Evolutionary conservation across 768 basidiomycete genomes (phyloP).

Genomic region (Tulasnella sp.): DNA sequence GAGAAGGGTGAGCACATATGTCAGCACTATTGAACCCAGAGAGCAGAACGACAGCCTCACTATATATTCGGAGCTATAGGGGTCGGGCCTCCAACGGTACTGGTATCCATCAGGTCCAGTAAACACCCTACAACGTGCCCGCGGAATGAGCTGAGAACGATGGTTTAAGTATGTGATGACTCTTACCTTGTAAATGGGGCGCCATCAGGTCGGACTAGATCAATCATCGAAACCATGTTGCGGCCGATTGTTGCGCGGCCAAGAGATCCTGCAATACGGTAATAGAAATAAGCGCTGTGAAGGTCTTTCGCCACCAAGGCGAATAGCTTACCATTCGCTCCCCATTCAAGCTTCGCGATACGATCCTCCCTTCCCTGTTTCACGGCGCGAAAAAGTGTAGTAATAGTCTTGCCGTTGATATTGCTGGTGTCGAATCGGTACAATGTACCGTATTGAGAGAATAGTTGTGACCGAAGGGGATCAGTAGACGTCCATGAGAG

Average conservation of each 20-base stretch:
- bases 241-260: constrained; percentile 76
- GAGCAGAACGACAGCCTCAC: constrained; percentile 23
- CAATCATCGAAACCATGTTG: constrained; percentile 71
- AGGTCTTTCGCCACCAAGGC: neutral
- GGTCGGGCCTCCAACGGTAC: constrained; percentile 62
- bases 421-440: constrained; percentile 19
- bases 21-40: constrained; percentile 31
- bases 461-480: constrained; percentile 70
- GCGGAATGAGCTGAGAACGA: neutral
- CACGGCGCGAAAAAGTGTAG: constrained; percentile 60
- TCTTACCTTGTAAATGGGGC: constrained; percentile 17
- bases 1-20: constrained; percentile 17
- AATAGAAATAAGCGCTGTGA: neutral
- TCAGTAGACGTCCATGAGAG: constrained; percentile 84
- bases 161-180: constrained; percentile 19
- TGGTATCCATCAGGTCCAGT: constrained; percentile 71
- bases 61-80: constrained; percentile 11
- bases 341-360: constrained; percentile 82
- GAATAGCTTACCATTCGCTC: constrained; percentile 38
- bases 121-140: constrained; percentile 51
- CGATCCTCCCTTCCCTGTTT: constrained; percentile 74
- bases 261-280: constrained; percentile 39
- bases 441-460: constrained; percentile 37
- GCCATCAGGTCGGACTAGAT: constrained; percentile 61
- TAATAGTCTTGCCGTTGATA: constrained; percentile 24